Evolutionary conservation across 2,329 filamentous ascomycete genomes (phyloP).

Genomic region (Paracoccidioides lutzii): DNA sequence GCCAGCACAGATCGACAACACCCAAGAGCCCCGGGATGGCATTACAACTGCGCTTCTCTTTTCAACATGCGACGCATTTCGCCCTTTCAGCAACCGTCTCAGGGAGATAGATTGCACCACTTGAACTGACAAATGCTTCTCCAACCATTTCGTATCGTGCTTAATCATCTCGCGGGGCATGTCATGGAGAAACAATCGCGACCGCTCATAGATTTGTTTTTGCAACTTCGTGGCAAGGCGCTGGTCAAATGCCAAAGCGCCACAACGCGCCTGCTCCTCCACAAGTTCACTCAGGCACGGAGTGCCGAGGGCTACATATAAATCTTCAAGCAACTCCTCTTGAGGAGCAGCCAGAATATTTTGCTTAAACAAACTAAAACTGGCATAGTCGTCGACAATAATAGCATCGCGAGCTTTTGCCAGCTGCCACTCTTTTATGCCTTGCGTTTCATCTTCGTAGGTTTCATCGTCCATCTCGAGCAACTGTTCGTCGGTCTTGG

Average conservation of each 20-base stretch:
- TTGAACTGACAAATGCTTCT: slow-evolving; percentile 67
- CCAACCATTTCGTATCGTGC: slow-evolving; percentile 81
- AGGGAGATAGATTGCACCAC: slow-evolving; percentile 68
- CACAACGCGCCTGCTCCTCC: slow-evolving; percentile 63
- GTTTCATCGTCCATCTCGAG: slow-evolving; percentile 31
- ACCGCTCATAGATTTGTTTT: slow-evolving; percentile 74
- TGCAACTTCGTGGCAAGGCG: slow-evolving; percentile 55
- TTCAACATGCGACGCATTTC: slow-evolving; percentile 56
- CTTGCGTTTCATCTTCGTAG: slow-evolving; percentile 47
- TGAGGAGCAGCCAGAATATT: slow-evolving; percentile 76
- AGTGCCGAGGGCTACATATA: slow-evolving; percentile 73
- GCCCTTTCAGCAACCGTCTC: slow-evolving; percentile 60
- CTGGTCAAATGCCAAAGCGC: slow-evolving; percentile 53
- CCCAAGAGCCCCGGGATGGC: slow-evolving; percentile 42
- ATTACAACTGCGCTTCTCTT: slow-evolving; percentile 63
- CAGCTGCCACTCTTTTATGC: slow-evolving; percentile 67
- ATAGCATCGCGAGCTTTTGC: slow-evolving; percentile 59
- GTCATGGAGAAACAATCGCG: slow-evolving; percentile 80
- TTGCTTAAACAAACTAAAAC: slow-evolving; percentile 77
- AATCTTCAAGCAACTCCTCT: slow-evolving; percentile 71
- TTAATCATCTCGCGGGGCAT: slow-evolving; percentile 66
- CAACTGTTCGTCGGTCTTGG: slow-evolving; percentile 10
- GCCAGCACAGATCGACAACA: slow-evolving; percentile 62
- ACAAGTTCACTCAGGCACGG: slow-evolving; percentile 63
- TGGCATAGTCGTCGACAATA: slow-evolving; percentile 76